phyloP scores from a whole-genome alignment of 1,139 yeast genomes.

The Geotrichum histeridarum region DNA sequence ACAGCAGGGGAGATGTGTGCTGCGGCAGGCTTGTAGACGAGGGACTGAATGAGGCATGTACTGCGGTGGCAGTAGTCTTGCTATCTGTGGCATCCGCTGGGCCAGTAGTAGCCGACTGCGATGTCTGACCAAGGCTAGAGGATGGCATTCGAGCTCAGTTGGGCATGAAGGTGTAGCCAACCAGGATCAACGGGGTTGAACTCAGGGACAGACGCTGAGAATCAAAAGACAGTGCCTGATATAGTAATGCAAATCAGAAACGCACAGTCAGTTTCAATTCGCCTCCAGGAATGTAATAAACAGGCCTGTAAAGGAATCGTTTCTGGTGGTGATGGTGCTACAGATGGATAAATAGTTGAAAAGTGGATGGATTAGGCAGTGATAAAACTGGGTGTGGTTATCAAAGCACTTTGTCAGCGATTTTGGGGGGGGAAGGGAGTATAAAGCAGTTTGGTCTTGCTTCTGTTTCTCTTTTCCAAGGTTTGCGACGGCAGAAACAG shows the following conservation, averaged over 20 bases:
- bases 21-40: slow-evolving; percentile 33
- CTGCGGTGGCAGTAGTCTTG: slow-evolving; percentile 20
- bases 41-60: slow-evolving; percentile 35
- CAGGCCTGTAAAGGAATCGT: no score
- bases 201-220: no score
- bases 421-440: no score
- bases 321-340: no score
- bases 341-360: no score
- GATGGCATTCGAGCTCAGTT: not conserved
- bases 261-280: no score
- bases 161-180: not conserved
- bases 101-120: slow-evolving; percentile 2
- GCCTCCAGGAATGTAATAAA: no score
- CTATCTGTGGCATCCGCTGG: not conserved
- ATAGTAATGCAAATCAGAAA: no score
- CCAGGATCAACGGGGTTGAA: not conserved
- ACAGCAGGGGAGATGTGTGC: slow-evolving; percentile 39
- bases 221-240: no score
- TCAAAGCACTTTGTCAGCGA: no score
- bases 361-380: no score
- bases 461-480: not conserved
- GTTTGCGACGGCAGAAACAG: not conserved
- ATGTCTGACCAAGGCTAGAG: not conserved
- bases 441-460: not conserved
- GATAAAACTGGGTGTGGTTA: no score